Evolutionary conservation across 208 protist species (phyloP).

Genomic region (Polymyxa betae): DNA sequence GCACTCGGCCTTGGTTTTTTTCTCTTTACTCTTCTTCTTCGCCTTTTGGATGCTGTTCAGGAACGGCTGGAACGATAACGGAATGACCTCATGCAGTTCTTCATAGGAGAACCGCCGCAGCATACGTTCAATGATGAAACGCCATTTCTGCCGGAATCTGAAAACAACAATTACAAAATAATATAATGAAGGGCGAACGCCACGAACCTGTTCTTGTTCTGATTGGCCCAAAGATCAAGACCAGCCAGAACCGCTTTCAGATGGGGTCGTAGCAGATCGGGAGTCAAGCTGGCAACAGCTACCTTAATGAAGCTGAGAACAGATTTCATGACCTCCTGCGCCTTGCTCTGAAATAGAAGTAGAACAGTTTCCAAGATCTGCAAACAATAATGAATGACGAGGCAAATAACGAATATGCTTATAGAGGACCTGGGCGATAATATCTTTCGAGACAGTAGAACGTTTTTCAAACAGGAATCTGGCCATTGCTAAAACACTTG

Average conservation of each 20-base stretch:
- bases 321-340: background rate
- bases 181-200: too few species aligned
- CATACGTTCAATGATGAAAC: background rate
- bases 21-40: background rate
- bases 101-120: background rate
- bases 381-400: background rate
- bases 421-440: background rate
- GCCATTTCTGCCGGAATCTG: background rate
- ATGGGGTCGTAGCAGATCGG: background rate
- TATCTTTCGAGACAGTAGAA: background rate
- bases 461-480: background rate
- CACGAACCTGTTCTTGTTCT: slow-evolving; percentile 25
- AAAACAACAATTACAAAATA: too few species aligned
- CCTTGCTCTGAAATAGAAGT: background rate
- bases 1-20: background rate
- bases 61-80: background rate
- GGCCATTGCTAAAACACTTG: background rate
- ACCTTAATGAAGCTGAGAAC: slow-evolving; percentile 1
- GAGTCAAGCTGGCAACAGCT: background rate
- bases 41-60: background rate
- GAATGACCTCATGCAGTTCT: background rate
- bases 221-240: background rate
- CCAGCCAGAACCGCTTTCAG: background rate
- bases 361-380: background rate
- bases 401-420: background rate